Evolutionary conservation across 768 basidiomycete species (phyloP).

Genomic region (Termitomyces sp.): DNA sequence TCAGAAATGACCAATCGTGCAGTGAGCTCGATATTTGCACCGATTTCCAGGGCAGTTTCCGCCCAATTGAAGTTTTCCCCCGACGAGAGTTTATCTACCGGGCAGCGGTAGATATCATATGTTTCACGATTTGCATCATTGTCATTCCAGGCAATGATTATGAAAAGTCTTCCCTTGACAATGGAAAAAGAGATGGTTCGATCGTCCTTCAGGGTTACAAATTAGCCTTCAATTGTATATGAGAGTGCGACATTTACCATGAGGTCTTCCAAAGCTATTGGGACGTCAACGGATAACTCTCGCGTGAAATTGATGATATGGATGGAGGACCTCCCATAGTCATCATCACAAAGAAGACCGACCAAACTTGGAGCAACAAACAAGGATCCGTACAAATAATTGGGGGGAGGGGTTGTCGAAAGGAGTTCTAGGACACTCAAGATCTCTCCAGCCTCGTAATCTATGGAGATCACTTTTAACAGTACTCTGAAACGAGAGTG

Average conservation of each 20-base stretch:
- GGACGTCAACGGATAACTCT: neutral
- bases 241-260: neutral
- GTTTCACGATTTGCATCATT: neutral
- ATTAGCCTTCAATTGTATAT: neutral
- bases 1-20: neutral
- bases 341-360: neutral
- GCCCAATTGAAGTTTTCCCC: neutral
- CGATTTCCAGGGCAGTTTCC: neutral
- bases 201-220: neutral
- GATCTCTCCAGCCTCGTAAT: neutral
- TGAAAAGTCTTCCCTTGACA: neutral
- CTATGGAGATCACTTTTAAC: neutral
- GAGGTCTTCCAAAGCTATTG: neutral
- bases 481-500: neutral
- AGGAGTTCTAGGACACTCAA: neutral
- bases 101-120: neutral
- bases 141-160: neutral
- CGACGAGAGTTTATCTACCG: neutral
- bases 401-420: neutral
- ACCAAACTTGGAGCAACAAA: constrained; percentile 6
- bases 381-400: neutral
- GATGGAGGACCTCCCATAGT: neutral
- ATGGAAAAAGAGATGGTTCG: neutral
- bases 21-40: neutral
- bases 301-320: constrained; percentile 2